These are phyloP conservation scores for Pachyrhizus erosus DNA, from an alignment of 306 rosid genomes.

Conservation along the genomic window DNA sequence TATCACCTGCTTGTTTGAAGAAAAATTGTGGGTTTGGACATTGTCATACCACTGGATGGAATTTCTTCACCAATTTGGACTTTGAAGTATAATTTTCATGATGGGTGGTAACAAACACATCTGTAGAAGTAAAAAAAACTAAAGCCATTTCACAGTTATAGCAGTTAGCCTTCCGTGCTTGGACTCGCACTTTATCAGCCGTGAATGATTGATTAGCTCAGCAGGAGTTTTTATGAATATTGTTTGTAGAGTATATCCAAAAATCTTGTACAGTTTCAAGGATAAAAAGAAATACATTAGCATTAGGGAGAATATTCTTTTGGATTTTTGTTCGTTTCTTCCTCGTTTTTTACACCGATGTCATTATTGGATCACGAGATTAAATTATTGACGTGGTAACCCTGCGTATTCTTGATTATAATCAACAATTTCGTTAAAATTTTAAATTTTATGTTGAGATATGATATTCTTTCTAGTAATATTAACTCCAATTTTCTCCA, in stretches of 20 bases:
- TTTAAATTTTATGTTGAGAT: background rate
- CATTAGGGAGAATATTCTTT: background rate
- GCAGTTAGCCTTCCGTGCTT: background rate
- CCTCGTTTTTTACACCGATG: background rate
- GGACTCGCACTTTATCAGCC: no score
- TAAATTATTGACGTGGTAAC: no score
- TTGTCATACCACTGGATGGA: background rate
- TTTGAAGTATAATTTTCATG: background rate
- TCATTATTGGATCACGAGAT: no score
- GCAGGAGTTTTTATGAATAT: background rate
- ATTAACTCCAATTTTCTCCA: background rate
- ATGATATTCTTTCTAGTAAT: background rate
- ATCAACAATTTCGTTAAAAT: background rate
- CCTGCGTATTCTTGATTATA: background rate
- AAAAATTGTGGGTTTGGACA: background rate
- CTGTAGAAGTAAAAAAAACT: background rate
- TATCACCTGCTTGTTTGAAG: conserved; percentile 21
- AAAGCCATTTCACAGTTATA: background rate
- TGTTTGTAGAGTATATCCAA: background rate
- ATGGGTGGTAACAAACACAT: background rate
- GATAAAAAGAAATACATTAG: background rate
- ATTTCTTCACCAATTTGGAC: no score
- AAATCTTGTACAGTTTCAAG: background rate
- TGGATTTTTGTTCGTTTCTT: background rate
- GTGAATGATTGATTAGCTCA: no score